Conservation (phyloP, 805 yeast genomes). For the Maudiozyma serrabonitensis region DNA sequence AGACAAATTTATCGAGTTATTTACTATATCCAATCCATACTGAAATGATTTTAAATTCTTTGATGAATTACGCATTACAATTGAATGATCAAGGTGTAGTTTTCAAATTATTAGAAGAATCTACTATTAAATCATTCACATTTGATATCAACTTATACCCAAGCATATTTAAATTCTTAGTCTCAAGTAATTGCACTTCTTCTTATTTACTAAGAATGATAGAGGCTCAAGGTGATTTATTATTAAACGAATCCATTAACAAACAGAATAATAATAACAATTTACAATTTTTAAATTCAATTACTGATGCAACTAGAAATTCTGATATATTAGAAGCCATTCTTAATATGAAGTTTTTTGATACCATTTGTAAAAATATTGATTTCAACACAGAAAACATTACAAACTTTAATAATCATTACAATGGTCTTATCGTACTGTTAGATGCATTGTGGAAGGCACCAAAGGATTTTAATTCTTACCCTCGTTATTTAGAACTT, state of each 20-base stretch:
- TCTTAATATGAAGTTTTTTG: conserved; percentile 27
- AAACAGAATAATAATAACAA: not conserved
- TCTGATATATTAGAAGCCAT: conserved; percentile 17
- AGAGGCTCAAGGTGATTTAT: conserved; percentile 26
- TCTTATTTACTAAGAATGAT: conserved; percentile 28
- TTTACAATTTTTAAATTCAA: conserved; percentile 20
- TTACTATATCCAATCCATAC: conserved; percentile 20
- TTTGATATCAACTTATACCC: conserved; percentile 29
- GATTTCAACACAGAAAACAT: conserved; percentile 2
- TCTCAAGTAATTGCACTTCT: conserved; percentile 22
- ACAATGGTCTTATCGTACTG: conserved; percentile 27
- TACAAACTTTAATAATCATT: conserved; percentile 5
- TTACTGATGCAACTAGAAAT: conserved; percentile 17
- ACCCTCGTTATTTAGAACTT: conserved; percentile 22
- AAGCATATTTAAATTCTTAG: conserved; percentile 26
- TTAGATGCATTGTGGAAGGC: conserved; percentile 25
- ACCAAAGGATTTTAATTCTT: conserved; percentile 20
- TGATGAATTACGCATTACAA: conserved; percentile 24
- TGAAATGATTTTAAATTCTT: conserved; percentile 16
- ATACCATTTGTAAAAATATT: conserved; percentile 16
- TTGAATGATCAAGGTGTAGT: conserved; percentile 26
- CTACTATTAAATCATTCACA: conserved; percentile 27
- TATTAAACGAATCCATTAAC: not conserved
- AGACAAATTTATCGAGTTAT: conserved; percentile 11
- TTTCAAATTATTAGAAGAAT: conserved; percentile 32